Evolutionary conservation across 768 basidiomycete genomes (phyloP).

Genomic region (Lentinula lateritia): DNA sequence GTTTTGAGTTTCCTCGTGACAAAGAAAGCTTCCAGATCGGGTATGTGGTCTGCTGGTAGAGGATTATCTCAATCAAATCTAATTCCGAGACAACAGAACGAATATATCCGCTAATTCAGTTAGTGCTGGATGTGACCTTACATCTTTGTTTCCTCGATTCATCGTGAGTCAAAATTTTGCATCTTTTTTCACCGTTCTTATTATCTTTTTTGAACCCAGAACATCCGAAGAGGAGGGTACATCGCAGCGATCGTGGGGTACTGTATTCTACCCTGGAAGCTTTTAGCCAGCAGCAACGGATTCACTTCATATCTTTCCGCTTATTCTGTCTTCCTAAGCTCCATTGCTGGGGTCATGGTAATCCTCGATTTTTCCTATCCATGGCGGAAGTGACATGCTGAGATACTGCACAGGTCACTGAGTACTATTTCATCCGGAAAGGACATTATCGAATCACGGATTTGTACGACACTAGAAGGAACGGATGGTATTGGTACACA

Average conservation of each 20-base stretch:
- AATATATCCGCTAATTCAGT: slow-evolving; percentile 83
- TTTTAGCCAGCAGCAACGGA: slow-evolving; percentile 65
- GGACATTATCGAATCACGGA: slow-evolving; percentile 70
- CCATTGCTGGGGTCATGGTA: slow-evolving; percentile 79
- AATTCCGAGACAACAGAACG: slow-evolving; percentile 33
- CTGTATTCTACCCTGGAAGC: slow-evolving; percentile 73
- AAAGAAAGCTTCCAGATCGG: not conserved
- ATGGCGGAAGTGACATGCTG: not conserved
- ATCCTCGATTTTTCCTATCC: slow-evolving; percentile 8
- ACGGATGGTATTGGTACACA: slow-evolving; percentile 74
- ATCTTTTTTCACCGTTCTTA: not conserved
- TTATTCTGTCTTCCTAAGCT: slow-evolving; percentile 77
- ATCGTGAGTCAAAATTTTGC: slow-evolving; percentile 38
- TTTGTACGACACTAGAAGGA: slow-evolving; percentile 51
- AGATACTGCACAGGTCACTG: slow-evolving; percentile 47
- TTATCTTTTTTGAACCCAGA: slow-evolving; percentile 30
- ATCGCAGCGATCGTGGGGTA: slow-evolving; percentile 75
- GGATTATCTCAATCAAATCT: not conserved
- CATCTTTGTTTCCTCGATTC: slow-evolving; percentile 70
- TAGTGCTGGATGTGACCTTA: slow-evolving; percentile 79
- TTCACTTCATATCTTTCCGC: slow-evolving; percentile 81
- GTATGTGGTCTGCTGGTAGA: not conserved
- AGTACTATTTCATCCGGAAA: slow-evolving; percentile 70
- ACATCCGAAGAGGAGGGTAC: slow-evolving; percentile 82
- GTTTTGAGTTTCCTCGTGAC: not conserved